These are phyloP conservation scores for Maudiozyma turicensis DNA, from an alignment of 805 yeast genomes.

Conservation along the genomic window DNA sequence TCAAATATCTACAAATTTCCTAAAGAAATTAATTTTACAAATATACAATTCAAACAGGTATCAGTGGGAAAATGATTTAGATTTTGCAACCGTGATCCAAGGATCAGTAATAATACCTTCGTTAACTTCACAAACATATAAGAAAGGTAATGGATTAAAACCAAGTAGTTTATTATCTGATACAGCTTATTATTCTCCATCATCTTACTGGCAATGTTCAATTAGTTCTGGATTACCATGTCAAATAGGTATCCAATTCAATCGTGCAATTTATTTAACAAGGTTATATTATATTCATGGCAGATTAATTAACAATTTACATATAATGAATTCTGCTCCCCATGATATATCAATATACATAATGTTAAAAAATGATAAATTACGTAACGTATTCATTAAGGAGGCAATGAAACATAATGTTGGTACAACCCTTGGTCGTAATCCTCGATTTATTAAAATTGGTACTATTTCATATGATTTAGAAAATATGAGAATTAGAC, in stretches of 20 bases:
- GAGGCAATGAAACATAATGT: slow-evolving; percentile 12
- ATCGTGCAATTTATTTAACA: slow-evolving; percentile 32
- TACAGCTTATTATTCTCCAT: slow-evolving; percentile 11
- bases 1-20: slow-evolving; percentile 20
- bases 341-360: slow-evolving; percentile 27
- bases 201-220: slow-evolving; percentile 28
- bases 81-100: slow-evolving; percentile 27
- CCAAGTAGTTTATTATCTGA: slow-evolving; percentile 23
- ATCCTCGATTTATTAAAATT: slow-evolving; percentile 20
- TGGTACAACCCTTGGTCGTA: slow-evolving; percentile 13
- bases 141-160: slow-evolving; percentile 18
- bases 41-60: slow-evolving; percentile 27
- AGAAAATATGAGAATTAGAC: slow-evolving; percentile 17
- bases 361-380: slow-evolving; percentile 10
- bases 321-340: slow-evolving; percentile 34
- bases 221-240: slow-evolving; percentile 18
- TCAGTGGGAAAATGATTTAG: slow-evolving; percentile 29
- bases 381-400: slow-evolving; percentile 5
- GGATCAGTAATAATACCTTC: slow-evolving; percentile 33
- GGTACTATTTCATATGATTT: slow-evolving; percentile 24
- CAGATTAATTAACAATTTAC: slow-evolving; percentile 29
- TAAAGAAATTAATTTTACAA: slow-evolving; percentile 21
- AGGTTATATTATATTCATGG: slow-evolving; percentile 31
- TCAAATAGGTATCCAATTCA: slow-evolving; percentile 30
- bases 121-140: slow-evolving; percentile 28